Evolutionary conservation across 495 filamentous ascomycete species (phyloP).

Genomic region (Xeromyces bisporus): DNA sequence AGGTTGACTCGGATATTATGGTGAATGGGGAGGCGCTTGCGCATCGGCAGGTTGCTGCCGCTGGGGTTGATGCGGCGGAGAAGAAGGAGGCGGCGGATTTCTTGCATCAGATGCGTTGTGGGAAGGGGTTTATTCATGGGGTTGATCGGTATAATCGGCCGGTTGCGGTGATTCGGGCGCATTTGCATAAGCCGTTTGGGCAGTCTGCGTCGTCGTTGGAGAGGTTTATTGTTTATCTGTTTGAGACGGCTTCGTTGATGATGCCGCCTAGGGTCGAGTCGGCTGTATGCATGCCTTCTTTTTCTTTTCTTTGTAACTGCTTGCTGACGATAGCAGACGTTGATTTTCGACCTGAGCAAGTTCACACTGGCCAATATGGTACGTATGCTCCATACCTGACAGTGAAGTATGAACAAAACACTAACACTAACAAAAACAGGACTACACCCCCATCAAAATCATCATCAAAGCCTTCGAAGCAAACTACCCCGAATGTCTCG

Average conservation of each 20-base stretch:
- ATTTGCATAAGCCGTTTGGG: slow-evolving; percentile 68
- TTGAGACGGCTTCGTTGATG: slow-evolving; percentile 73
- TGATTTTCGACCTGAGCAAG: slow-evolving; percentile 86
- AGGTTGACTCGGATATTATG: slow-evolving; percentile 73
- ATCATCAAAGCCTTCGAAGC: slow-evolving; percentile 96
- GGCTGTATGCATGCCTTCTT: slow-evolving; percentile 40
- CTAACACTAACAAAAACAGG: slow-evolving; percentile 25
- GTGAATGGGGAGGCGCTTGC: slow-evolving; percentile 53
- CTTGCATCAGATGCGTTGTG: slow-evolving; percentile 66
- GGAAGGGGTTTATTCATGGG: slow-evolving; percentile 84
- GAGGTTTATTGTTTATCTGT: slow-evolving; percentile 76
- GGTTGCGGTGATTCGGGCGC: slow-evolving; percentile 63
- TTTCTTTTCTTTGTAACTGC: slow-evolving; percentile 2
- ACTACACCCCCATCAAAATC: slow-evolving; percentile 89
- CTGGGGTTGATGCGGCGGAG: slow-evolving; percentile 30
- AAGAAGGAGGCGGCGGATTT: slow-evolving; percentile 62
- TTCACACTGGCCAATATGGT: slow-evolving; percentile 78
- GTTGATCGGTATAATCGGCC: slow-evolving; percentile 67
- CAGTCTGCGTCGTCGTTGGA: slow-evolving; percentile 70
- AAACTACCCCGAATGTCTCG: slow-evolving; percentile 86
- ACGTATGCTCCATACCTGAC: slow-evolving; percentile 6
- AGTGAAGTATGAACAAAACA: not conserved
- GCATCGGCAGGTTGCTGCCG: slow-evolving; percentile 35
- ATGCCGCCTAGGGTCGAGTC: slow-evolving; percentile 65
- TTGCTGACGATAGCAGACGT: slow-evolving; percentile 29